Base-by-base conservation (phyloP, 75 land plant genomes). In the Adiantum capillusveneris region DNA sequence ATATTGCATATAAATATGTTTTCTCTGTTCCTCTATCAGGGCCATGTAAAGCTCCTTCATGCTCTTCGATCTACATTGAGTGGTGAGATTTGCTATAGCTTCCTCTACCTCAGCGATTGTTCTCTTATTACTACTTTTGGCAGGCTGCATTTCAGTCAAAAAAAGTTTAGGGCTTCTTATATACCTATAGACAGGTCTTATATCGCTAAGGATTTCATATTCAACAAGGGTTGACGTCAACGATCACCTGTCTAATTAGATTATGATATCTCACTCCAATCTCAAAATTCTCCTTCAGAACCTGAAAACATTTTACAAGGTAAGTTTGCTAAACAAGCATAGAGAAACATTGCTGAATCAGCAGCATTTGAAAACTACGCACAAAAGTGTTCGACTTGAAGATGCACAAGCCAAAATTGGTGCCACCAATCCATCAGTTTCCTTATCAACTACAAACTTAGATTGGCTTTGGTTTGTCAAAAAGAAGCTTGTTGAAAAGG, bases 201-300 rank as follows among this genome's bases (percentile, higher is more conserved):
- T n/a, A n/a, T n/a, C n/a, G n/a, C n/a, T n/a, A n/a, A n/a, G n/a
- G n/a, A n/a, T n/a, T n/a, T n/a, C n/a, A n/a, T n/a, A 7, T 46
- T 46, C 21, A 20, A 20, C 49, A 46, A 17, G 49, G 2, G 3
- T 14, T n/a, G 14, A 17, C 14, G 49, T 6, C 2, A 14, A 46
- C 21, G 6, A n/a, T 2, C n/a, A 46, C 57, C 57, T 54, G 16
- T 2, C 26, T 54, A 25, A 54, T 11, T 6, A 54, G 31, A 5
- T 54, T 2, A 25, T 54, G 25, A 16, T 54, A 54, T 54, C 57
- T 54, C 9, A 54, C 57, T 16, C 57, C 57, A 54, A 25, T 19
- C 25, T 26, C 25, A 54, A 54, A 54, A 26, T 25, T 26, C 26
- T 26, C 57, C 22, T 29, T 26, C 12, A 54, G 28, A n/a, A 54